These are phyloP conservation scores for Saccharum officinarum DNA, from an alignment of 176 grass and related monocot genomes.

Conservation along the genomic window DNA sequence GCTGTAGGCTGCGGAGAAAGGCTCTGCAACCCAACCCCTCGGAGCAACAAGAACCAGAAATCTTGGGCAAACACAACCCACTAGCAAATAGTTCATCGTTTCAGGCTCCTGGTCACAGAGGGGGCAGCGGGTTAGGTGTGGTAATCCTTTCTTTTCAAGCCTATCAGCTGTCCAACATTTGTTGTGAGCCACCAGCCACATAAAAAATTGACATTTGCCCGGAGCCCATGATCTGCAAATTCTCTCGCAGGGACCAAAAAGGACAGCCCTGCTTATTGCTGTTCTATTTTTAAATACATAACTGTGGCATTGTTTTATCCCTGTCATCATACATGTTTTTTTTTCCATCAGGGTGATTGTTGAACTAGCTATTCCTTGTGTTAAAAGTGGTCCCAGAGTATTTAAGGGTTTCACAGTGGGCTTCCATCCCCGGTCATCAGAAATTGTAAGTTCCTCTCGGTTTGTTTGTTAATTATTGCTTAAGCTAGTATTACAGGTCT, in stretches of 20 bases:
- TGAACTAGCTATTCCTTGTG: constrained; percentile 81
- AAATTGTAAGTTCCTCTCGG: constrained; percentile 63
- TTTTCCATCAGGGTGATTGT: constrained; percentile 50
- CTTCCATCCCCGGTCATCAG: constrained; percentile 81
- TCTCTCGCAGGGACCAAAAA: not conserved
- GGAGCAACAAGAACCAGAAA: not conserved
- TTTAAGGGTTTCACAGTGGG: constrained; percentile 91
- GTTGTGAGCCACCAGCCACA: not conserved
- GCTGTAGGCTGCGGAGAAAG: not conserved
- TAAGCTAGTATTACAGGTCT: constrained; percentile 21
- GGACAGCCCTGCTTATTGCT: not conserved
- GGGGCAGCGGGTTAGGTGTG: not conserved
- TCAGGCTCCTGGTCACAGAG: not conserved
- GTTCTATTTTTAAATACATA: constrained; percentile 2
- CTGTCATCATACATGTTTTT: constrained; percentile 7
- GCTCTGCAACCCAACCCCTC: not conserved
- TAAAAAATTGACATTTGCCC: not conserved
- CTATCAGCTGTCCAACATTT: not conserved
- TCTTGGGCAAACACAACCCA: not conserved
- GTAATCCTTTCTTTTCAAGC: not conserved
- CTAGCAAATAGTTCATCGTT: not conserved
- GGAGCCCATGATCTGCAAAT: not conserved
- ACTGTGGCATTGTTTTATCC: not conserved
- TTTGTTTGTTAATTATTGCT: constrained; percentile 11
- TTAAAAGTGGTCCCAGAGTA: constrained; percentile 68